Evolutionary conservation across 208 protist species (phyloP), one percentile per base, ranked within the genome.

Genomic region (Trypanosoma melophagium): DNA sequence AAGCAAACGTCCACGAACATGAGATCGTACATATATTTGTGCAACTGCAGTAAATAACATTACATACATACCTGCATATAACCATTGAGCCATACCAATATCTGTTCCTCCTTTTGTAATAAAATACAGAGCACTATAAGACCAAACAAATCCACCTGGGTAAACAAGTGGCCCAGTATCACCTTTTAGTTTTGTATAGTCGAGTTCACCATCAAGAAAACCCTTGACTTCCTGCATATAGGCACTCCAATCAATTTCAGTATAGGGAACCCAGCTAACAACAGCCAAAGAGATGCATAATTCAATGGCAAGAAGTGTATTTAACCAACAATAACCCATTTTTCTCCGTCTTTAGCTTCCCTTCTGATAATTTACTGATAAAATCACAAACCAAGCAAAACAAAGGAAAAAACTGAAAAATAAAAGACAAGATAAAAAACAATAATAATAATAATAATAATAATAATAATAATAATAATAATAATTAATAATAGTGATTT

Each of bases 141-240:
- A 70, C 77, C 89, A 97, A 13, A 97, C 79, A 72, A 96, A 97
- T 50, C 92, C 89, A 19, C 74, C 89, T 35, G 93, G 93, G 69
- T 97, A 97, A n/a, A 95, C 90, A 9, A 97, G 69, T 24, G 90
- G 90, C n/a, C 87, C 93, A 17, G 89, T 96, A 47, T 79, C 71
- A 21, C 87, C 90, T 44, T 73, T 76, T 4, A 97, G 74, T 22
- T 92, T 56, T 12, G n/a, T 50, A 76, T 97, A 97, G 72, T 97
- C 69, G 13, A 87, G 66, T 60, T 95, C 77, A 25, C 89, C 93
- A 21, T 83, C 62, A 2, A 90, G 60, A 41, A 97, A 90, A 8
- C 77, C 82, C 14, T 69, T 60, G 13, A 97, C 87, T 71, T 95
- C 81, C 55, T 94, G 71, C 90, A 98, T 97, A 74, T 98, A 98